Evolutionary conservation across 2,329 filamentous ascomycete genomes (phyloP), one percentile per base, ranked within the genome.

Genomic region (Fusarium penzigii): DNA sequence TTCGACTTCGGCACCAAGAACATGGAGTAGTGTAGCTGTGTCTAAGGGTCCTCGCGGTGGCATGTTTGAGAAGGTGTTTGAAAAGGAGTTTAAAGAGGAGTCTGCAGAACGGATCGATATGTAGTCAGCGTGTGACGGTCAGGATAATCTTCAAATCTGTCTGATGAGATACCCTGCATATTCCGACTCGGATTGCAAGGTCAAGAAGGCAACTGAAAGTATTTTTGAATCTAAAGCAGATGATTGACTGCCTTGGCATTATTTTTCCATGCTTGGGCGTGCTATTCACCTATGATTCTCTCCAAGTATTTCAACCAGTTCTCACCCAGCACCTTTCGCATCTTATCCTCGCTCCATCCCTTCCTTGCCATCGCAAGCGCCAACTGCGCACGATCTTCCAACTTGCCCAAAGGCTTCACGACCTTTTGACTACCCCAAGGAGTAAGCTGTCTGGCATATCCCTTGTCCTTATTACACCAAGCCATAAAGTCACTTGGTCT

Each of bases 401-500:
- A 48, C 9, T 65, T 64, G 0, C 71, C 72, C 13, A 75, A 57
- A 6, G 71, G 71, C 58, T 75, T 75, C 7, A 74, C 65, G 0
- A 75, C 71, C 53, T 70, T 72, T 42, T 72, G 66, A 41, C 69
- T 72, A 1, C 71, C 71, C 72, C 71, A 74, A 1, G 70, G 71
- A 1, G 71, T 73, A 32, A 73, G 56, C 10, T 65, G 64, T 10
- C 71, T 52, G 1, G 71, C 68, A 45, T 74, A 73, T 2, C 72
- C 72, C 57, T 74, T 74, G 49, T 74, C 72, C 39, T 65, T 71
- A 55, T 73, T 73, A 57, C 71, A 74, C 72, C 71, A 72, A 1
- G 64, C 71, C 58, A 73, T 68, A 52, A 74, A 74, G 3, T 72
- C 70, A 43, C 70, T 71, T 2, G 71, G 72, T 17, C 70, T 57